Conservation (phyloP, 2,329 filamentous ascomycete genomes). For the Stemphylium lycopersici region DNA sequence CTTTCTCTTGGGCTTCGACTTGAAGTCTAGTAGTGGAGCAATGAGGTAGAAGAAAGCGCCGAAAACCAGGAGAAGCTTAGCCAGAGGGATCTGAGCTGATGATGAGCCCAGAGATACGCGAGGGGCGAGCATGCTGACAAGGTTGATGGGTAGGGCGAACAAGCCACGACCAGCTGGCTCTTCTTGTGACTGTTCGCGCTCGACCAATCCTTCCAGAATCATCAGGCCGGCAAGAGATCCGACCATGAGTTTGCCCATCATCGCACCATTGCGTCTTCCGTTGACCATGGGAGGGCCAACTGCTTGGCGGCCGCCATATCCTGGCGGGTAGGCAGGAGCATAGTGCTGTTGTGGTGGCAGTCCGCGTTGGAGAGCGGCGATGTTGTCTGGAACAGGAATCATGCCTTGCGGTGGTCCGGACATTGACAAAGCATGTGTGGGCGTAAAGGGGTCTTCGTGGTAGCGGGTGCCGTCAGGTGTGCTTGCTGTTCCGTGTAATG, state of each 20-base stretch:
- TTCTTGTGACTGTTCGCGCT: conserved; percentile 62
- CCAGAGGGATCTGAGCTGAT: conserved; percentile 50
- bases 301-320: conserved; percentile 33
- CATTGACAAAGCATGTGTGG: conserved; percentile 33
- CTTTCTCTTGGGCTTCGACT: conserved; percentile 61
- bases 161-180: conserved; percentile 50
- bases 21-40: conserved; percentile 62
- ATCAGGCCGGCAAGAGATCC: conserved; percentile 91
- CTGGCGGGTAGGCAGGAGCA: conserved; percentile 44
- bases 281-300: conserved; percentile 46
- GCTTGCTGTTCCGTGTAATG: conserved; percentile 36
- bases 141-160: conserved; percentile 50
- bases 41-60: conserved; percentile 63
- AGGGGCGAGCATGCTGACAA: conserved; percentile 39
- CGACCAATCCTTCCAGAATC: conserved; percentile 81
- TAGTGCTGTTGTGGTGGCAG: conserved; percentile 47
- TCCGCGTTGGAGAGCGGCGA: conserved; percentile 48
- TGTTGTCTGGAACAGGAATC: conserved; percentile 52
- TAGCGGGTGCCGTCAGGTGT: conserved; percentile 47
- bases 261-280: conserved; percentile 55
- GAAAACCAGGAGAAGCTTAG: conserved; percentile 59
- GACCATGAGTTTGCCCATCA: conserved; percentile 82
- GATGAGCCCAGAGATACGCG: conserved; percentile 40
- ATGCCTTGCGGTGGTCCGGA: conserved; percentile 47
- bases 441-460: conserved; percentile 46